These are phyloP conservation scores for Leishmania major DNA, from an alignment of 208 protist species.

Conservation along the genomic window DNA sequence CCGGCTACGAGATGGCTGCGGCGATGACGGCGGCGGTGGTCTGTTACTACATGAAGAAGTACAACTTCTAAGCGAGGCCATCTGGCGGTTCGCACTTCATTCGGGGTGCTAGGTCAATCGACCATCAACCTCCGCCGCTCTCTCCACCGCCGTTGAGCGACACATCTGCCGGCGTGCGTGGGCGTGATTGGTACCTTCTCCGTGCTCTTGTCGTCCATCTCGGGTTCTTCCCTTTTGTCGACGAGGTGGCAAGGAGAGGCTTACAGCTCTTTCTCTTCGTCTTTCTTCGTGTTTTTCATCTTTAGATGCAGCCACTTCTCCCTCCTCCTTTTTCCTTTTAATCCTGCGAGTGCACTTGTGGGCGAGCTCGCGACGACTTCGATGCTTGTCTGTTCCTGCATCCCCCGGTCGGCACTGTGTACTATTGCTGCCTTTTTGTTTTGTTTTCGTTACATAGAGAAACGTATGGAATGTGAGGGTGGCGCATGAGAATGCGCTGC, in stretches of 20 bases:
- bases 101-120: not conserved
- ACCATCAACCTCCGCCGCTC: too few relatives aligned
- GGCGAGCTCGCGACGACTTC: not conserved
- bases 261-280: not conserved
- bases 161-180: constrained; percentile 2
- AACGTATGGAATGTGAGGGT: not conserved
- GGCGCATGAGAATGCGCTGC: not conserved
- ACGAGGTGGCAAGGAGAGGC: constrained; percentile 1
- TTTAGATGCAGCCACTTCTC: constrained; percentile 6
- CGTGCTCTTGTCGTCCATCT: not conserved
- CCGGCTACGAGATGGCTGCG: constrained; percentile 70
- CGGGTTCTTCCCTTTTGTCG: constrained; percentile 10
- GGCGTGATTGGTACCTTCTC: not conserved
- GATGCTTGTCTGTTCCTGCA: not conserved
- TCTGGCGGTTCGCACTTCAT: not conserved
- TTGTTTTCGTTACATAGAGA: constrained; percentile 17
- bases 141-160: not conserved
- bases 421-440: constrained; percentile 6
- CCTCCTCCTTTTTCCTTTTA: constrained; percentile 6
- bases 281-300: not conserved
- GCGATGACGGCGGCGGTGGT: constrained; percentile 61
- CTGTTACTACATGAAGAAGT: constrained; percentile 65
- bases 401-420: not conserved
- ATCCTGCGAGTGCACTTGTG: not conserved
- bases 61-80: constrained; percentile 38